Evolutionary conservation across 352 stramenopile genomes (phyloP).

Genomic region (Globisporangium nunn): DNA sequence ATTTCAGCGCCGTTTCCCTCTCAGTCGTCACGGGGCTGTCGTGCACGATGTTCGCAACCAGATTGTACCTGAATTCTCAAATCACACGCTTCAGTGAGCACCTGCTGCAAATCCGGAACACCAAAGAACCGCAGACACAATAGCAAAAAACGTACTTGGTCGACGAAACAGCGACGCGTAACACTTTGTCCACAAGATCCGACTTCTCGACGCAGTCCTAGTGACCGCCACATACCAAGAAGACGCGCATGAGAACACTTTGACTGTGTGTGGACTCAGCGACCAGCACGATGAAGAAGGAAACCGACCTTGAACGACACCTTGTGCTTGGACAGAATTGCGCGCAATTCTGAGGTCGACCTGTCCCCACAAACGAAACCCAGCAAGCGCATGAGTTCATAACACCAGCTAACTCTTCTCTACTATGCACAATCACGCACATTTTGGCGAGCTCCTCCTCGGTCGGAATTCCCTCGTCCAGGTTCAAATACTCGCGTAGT

Average conservation of each 20-base stretch:
- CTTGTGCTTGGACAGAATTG: conserved; percentile 43
- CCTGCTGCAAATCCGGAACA: not conserved
- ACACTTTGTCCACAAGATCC: conserved; percentile 64
- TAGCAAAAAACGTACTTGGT: conserved; percentile 41
- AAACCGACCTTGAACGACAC: conserved; percentile 32
- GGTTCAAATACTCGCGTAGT: conserved; percentile 85
- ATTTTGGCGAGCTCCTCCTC: conserved; percentile 48
- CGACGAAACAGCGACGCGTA: conserved; percentile 40
- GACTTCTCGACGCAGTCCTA: conserved; percentile 76
- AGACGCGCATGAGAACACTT: not conserved
- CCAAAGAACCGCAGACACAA: not conserved
- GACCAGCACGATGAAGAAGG: not conserved
- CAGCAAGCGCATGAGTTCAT: not conserved
- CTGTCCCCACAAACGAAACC: conserved; percentile 12
- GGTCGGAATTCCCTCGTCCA: conserved; percentile 36
- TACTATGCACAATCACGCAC: conserved; percentile 6
- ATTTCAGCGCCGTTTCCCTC: conserved; percentile 81
- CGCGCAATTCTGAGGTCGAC: conserved; percentile 58
- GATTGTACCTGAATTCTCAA: conserved; percentile 89
- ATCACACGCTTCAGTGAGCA: conserved; percentile 1
- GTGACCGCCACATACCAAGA: not conserved
- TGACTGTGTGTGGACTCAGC: not conserved
- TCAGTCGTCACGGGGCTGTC: conserved; percentile 91
- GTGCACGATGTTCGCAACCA: conserved; percentile 97
- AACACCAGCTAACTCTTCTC: not conserved